These are phyloP conservation scores for Mycena belliarum DNA, from an alignment of 768 basidiomycete genomes.

Conservation along the genomic window DNA sequence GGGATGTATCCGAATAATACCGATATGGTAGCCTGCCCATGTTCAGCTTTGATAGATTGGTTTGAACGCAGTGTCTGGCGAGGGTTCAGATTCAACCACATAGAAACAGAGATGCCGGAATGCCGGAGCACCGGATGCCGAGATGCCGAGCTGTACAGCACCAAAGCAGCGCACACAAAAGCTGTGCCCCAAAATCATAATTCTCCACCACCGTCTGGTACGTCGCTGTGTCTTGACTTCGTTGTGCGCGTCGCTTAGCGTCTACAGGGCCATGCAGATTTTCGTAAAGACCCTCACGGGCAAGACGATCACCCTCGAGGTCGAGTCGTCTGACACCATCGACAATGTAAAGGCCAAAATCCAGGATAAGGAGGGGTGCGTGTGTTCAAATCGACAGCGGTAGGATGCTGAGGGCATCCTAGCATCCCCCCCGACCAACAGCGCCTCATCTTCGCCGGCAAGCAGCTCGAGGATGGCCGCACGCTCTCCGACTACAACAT, in stretches of 20 bases:
- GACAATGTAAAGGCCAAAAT: conserved; percentile 89
- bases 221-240: not conserved
- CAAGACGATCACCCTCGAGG: conserved; percentile 98
- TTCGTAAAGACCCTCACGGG: conserved; percentile 77
- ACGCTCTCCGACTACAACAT: conserved; percentile 97
- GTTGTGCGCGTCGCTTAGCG: not conserved
- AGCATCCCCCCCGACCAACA: conserved; percentile 96
- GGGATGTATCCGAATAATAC: no score
- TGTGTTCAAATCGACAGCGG: not conserved
- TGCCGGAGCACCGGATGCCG: not conserved
- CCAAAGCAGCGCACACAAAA: not conserved
- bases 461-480: conserved; percentile 98
- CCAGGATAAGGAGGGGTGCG: conserved; percentile 59
- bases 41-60: no score
- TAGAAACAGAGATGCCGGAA: no score
- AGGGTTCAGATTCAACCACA: no score
- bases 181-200: no score
- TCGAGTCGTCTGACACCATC: conserved; percentile 95
- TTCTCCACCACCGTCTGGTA: not conserved
- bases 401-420: no score
- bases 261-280: not conserved
- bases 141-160: not conserved
- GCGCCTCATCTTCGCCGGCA: conserved; percentile 94
- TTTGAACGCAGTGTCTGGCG: no score
- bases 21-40: no score